These are phyloP conservation scores for Graphilbum ipis-grandicollis DNA, from an alignment of 2,329 filamentous ascomycete genomes.

Conservation along the genomic window DNA sequence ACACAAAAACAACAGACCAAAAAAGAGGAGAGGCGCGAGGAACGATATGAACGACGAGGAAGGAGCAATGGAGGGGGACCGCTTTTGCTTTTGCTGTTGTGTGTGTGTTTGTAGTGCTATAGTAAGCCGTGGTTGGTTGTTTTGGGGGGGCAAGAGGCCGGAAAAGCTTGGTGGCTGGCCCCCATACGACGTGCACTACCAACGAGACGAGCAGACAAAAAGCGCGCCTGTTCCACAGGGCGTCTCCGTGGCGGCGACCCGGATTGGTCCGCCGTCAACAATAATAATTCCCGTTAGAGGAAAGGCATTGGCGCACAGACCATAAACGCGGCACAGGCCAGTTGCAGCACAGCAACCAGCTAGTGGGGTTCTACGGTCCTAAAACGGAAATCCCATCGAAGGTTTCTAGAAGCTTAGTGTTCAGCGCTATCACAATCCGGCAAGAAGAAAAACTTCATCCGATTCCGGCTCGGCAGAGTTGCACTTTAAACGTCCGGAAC, in stretches of 20 bases:
- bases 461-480: too few relatives aligned
- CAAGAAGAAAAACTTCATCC: too few relatives aligned
- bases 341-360: conserved; percentile 9
- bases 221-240: conserved; percentile 5
- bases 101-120: background rate
- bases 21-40: background rate
- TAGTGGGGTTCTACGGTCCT: too few relatives aligned
- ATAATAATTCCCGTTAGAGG: conserved; percentile 10
- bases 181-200: background rate
- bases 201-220: conserved; percentile 1
- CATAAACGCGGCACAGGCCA: conserved; percentile 8
- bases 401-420: conserved; percentile 6
- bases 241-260: conserved; percentile 7
- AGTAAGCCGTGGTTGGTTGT: too few relatives aligned
- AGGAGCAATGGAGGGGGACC: conserved; percentile 2
- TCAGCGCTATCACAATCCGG: too few relatives aligned
- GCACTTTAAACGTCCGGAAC: too few relatives aligned
- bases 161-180: background rate
- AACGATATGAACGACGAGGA: conserved; percentile 2
- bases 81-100: background rate
- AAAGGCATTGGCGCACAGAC: conserved; percentile 10
- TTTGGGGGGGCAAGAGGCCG: too few relatives aligned
- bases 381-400: conserved; percentile 8
- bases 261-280: conserved; percentile 11
- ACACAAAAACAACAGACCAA: background rate